Percentiles rank a stretch among this genome's conserved stretches.
Conservation (phyloP, 345 rosid species). For the Linum tenue region DNA sequence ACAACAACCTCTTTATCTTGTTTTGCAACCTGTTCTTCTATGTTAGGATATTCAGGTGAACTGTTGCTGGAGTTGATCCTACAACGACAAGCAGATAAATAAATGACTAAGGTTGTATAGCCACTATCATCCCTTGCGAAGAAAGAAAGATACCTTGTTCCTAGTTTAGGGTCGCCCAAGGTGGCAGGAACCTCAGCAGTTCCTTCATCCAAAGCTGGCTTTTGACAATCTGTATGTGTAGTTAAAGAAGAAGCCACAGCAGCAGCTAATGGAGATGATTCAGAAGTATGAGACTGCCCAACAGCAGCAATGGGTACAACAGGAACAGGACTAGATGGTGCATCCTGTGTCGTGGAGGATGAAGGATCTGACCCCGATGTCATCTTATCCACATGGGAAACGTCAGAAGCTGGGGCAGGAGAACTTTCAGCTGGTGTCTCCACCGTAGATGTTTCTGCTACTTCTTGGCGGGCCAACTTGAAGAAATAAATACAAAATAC, state of each 20-base stretch:
- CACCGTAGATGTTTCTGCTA: constrained; percentile 28
- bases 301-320: constrained; percentile 32
- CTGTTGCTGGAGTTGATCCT: constrained; percentile 25
- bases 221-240: constrained; percentile 28
- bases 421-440: constrained; percentile 34
- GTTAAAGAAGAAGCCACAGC: constrained; percentile 30
- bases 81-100: constrained; percentile 11
- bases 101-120: constrained; percentile 12
- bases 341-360: constrained; percentile 27
- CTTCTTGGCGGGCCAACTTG: constrained; percentile 81
- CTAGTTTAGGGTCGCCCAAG: constrained; percentile 19
- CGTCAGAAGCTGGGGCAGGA: constrained; percentile 22
- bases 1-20: constrained; percentile 33
- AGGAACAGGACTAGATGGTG: constrained; percentile 46
- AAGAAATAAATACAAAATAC: constrained; percentile 13
- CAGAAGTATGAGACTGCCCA: constrained; percentile 34
- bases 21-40: constrained; percentile 25
- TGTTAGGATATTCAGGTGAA: constrained; percentile 23
- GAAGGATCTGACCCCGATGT: constrained; percentile 31
- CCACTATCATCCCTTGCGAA: background rate
- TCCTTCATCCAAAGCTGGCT: constrained; percentile 27
- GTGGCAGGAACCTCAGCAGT: constrained; percentile 37
- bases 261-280: constrained; percentile 29
- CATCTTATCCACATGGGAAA: constrained; percentile 23
- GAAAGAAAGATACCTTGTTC: constrained; percentile 34